phyloP scores from a whole-genome alignment of 495 filamentous ascomycete species.

The Aspergillus nanangensis region DNA sequence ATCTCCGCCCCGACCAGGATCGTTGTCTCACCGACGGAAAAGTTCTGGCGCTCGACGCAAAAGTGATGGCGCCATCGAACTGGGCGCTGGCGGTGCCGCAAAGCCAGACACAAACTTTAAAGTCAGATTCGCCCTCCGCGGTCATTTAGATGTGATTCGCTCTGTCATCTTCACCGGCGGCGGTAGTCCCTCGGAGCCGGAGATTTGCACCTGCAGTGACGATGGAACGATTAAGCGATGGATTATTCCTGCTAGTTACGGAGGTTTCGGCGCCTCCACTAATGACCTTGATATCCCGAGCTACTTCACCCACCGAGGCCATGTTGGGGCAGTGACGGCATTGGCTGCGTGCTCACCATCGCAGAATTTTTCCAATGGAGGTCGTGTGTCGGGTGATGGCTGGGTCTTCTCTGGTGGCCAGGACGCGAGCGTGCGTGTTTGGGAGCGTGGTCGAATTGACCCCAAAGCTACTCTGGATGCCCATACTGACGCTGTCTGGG shows the following conservation, averaged over 20 bases:
- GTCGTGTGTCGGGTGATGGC: slow-evolving; percentile 78
- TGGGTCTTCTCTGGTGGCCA: slow-evolving; percentile 98
- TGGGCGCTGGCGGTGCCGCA: slow-evolving; percentile 25
- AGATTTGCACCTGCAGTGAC: slow-evolving; percentile 94
- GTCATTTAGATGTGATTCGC: slow-evolving; percentile 89
- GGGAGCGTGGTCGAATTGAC: slow-evolving; percentile 90
- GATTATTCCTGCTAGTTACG: slow-evolving; percentile 81
- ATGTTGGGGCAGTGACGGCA: slow-evolving; percentile 82
- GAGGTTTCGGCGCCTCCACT: slow-evolving; percentile 48
- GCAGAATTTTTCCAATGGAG: slow-evolving; percentile 82
- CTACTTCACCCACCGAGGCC: slow-evolving; percentile 93
- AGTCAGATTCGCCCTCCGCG: slow-evolving; percentile 84
- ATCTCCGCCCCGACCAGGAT: slow-evolving; percentile 66
- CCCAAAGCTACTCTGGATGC: slow-evolving; percentile 93
- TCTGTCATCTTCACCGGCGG: slow-evolving; percentile 95
- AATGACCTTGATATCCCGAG: slow-evolving; percentile 86
- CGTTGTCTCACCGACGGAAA: slow-evolving; percentile 72
- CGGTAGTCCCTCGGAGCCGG: slow-evolving; percentile 88
- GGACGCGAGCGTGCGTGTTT: slow-evolving; percentile 87
- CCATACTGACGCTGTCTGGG: slow-evolving; percentile 94
- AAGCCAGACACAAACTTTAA: slow-evolving; percentile 74
- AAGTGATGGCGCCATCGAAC: slow-evolving; percentile 49
- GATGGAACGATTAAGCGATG: slow-evolving; percentile 95
- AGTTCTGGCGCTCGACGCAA: slow-evolving; percentile 67
- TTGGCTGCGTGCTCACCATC: slow-evolving; percentile 81